Base-by-base conservation (phyloP, 2,329 filamentous ascomycete species). In the Davidsoniella australis region DNA sequence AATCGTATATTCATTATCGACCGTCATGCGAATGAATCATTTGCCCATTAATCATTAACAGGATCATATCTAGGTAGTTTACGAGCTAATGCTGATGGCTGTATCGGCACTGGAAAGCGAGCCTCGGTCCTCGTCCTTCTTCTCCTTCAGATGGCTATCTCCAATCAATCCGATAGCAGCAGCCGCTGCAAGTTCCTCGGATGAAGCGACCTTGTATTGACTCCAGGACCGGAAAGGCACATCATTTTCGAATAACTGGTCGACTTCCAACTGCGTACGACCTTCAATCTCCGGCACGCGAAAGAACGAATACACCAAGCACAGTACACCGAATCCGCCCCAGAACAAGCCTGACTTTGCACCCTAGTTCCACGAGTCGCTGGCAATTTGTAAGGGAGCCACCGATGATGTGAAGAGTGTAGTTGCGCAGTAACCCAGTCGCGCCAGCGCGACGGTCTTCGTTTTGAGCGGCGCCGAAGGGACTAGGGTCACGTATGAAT, bases 261-360 rank as follows among this genome's bases (percentile, higher is more conserved):
- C 59, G 29, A 63, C 43, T 53, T 63, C 60, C 4, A 56, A 55
- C 47, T 57, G 58, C 0, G 56, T 60, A 12, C 58, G 53, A 5
- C 55, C 61, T 52, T 58, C 61, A 1, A 58, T 56, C 52, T 64
- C 62, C 5, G 68, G 68, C 12, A 69, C 56, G 42, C 64, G 65
- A 54, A 68, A 67, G 54, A 60, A 68, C 2, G 67, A 63, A 59
- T 69, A 73, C 1, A 63, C 53, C 0, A 67, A 56, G n/a, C 65
- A 65, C 1, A 63, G 33, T 14, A 69, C 56, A 53, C 66, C 64
- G 45, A 65, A 60, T 4, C 55, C 56, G 1, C 56, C 56, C 62
- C 61, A 64, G 52, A 64, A 58, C 48, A 63, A 62, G 5, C 57
- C 70, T 57, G 53, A 65, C 59, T 56, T 62, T 57, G 64, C 68